Base-by-base conservation (phyloP, 2,329 filamentous ascomycete species). In the Davidsoniella australis region DNA sequence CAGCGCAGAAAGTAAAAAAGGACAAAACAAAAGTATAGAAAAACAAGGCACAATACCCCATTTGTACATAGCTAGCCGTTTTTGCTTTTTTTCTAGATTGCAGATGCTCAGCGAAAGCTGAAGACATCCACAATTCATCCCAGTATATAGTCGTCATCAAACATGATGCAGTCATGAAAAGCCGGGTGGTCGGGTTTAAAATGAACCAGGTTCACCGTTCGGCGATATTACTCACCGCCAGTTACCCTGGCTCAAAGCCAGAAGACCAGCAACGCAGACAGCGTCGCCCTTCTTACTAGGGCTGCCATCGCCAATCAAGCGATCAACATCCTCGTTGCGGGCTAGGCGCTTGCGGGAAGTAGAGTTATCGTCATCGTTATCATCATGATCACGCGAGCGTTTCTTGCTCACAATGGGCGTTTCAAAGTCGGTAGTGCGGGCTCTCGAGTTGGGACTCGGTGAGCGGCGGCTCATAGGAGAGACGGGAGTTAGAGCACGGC, bases 211-310 rank as follows among this genome's bases (percentile, higher is more conserved):
- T 45, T 37, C 16, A 29, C n/a, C 24, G 17, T 33, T 45, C 18
- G 24, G 42, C 8, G n/a, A 42, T 18, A 33, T 33, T 16, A 45
- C 42, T 29, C 26, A 55, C 47, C 48, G 47, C 87, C 88, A 95
- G 59, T 85, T 85, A n/a, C 88, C 89, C 65, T 94, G 85, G 58
- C 86, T 93, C 42, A 96, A 70, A 46, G 85, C 89, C 54, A 95
- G 63, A 55, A 96, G 65, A n/a, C 86, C 86, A 49, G 89, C 85
- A 43, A 94, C 81, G 59, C 86, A 93, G 60, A 93, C 86, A 62
- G 94, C 71, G 60, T 95, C 89, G 50, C 79, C 76, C 61, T 78
- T 80, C 64, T 86, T 85, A 60, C 80, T 80, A 7, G 77, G 79
- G 59, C 75, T 77, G 54, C 77, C 70, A 29, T 75, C 72, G 45